Conservation (phyloP, 176 grass and related monocot genomes). For the Puya raimondii region DNA sequence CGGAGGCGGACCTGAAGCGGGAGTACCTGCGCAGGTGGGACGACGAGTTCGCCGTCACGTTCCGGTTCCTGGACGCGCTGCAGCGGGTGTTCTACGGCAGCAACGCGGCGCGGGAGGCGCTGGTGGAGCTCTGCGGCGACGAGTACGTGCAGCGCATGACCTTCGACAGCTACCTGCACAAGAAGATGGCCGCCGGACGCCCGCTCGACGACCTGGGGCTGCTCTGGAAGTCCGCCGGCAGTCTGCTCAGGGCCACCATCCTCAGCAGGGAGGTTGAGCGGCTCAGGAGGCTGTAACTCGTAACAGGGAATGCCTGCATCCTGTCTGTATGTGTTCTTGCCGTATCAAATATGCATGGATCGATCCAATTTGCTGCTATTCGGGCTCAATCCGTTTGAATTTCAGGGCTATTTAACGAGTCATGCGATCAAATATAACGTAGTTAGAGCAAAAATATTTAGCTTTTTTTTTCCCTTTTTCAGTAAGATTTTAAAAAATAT, state of each 20-base stretch:
- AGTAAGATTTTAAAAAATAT: no score
- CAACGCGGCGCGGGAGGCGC: constrained; percentile 72
- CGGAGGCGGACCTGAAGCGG: constrained; percentile 48
- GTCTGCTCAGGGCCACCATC: constrained; percentile 48
- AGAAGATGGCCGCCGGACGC: constrained; percentile 54
- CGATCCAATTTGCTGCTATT: no score
- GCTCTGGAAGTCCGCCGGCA: constrained; percentile 52
- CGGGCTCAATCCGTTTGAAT: no score
- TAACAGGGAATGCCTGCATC: no score
- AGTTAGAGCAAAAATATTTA: no score
- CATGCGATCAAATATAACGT: no score
- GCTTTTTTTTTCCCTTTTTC: no score
- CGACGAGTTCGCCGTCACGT: constrained; percentile 61
- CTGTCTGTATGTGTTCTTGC: no score
- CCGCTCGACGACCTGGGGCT: constrained; percentile 48
- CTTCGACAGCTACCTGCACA: constrained; percentile 92
- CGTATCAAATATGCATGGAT: no score
- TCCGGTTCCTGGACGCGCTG: constrained; percentile 79
- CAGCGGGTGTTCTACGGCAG: constrained; percentile 71
- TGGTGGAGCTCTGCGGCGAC: constrained; percentile 83
- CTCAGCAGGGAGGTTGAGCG: constrained; percentile 58
- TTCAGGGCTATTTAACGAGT: no score
- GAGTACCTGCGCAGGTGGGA: constrained; percentile 86
- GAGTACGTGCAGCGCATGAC: constrained; percentile 87
- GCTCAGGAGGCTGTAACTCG: constrained; percentile 24